Evolutionary conservation across 768 basidiomycete genomes (phyloP).

Genomic region (Serendipita indica): DNA sequence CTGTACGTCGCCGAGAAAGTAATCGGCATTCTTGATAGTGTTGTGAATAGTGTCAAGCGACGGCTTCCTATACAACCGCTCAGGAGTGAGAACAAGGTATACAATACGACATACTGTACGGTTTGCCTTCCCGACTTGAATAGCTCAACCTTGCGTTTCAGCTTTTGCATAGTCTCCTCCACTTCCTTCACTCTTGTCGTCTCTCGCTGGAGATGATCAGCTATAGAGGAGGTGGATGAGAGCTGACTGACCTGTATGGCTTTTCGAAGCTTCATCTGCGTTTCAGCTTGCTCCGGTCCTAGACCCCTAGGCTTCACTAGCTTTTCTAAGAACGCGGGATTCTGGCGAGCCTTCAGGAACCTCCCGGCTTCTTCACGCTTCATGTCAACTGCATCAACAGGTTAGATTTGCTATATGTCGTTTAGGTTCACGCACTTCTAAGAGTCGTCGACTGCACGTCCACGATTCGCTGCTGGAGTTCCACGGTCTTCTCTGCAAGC

Average conservation of each 20-base stretch:
- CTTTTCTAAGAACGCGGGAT: slow-evolving; percentile 56
- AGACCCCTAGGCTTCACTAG: slow-evolving; percentile 59
- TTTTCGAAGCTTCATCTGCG: slow-evolving; percentile 59
- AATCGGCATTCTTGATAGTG: slow-evolving; percentile 72
- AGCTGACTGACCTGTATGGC: slow-evolving; percentile 43
- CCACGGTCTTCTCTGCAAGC: slow-evolving; percentile 15
- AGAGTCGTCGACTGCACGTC: slow-evolving; percentile 21
- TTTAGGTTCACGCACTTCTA: slow-evolving; percentile 19
- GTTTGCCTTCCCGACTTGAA: slow-evolving; percentile 45
- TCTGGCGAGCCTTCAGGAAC: slow-evolving; percentile 62
- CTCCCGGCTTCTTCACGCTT: slow-evolving; percentile 70
- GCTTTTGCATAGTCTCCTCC: slow-evolving; percentile 52
- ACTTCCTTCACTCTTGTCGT: slow-evolving; percentile 63
- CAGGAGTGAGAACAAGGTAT: neutral
- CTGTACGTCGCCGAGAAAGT: slow-evolving; percentile 19
- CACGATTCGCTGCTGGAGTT: slow-evolving; percentile 17
- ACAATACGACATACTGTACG: slow-evolving; percentile 36
- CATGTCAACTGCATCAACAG: slow-evolving; percentile 43
- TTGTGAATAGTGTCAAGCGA: slow-evolving; percentile 74
- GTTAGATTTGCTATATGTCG: neutral
- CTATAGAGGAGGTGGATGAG: neutral
- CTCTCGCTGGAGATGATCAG: slow-evolving; percentile 34
- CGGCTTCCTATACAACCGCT: slow-evolving; percentile 42
- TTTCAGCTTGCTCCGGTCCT: slow-evolving; percentile 80
- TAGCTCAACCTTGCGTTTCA: slow-evolving; percentile 54